Conservation (phyloP, 179 eudicot species). For the Beta lomatogona region DNA sequence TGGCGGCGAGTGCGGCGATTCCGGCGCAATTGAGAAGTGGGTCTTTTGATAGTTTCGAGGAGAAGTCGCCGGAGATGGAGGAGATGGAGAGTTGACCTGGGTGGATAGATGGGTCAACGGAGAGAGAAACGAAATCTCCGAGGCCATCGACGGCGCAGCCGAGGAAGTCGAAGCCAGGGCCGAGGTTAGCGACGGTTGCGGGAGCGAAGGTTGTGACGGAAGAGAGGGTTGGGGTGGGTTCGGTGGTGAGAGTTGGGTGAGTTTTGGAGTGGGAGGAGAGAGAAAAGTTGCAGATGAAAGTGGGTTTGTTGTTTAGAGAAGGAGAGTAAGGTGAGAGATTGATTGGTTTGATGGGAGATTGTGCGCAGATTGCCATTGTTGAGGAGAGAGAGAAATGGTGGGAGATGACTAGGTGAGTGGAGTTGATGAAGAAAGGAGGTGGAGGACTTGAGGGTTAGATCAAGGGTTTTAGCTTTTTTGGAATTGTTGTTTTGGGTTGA, state of each 20-base stretch:
- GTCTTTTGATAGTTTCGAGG: constrained; percentile 50
- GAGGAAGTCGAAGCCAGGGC: constrained; percentile 88
- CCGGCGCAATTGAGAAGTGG: constrained; percentile 84
- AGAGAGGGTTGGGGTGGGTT: constrained; percentile 66
- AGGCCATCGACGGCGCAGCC: constrained; percentile 88
- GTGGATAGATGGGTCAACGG: constrained; percentile 47
- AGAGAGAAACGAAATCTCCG: constrained; percentile 68
- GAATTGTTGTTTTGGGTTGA: too few species aligned
- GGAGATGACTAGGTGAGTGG: not conserved
- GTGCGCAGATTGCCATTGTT: constrained; percentile 32
- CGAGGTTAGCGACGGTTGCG: constrained; percentile 96
- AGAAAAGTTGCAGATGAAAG: constrained; percentile 41
- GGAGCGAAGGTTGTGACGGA: constrained; percentile 86
- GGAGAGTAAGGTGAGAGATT: constrained; percentile 18
- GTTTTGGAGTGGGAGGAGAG: constrained; percentile 32
- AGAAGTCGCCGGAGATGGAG: constrained; percentile 44
- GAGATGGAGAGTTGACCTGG: constrained; percentile 74
- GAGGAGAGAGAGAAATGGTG: not conserved
- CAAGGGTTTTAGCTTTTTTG: too few species aligned
- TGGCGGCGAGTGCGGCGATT: constrained; percentile 75
- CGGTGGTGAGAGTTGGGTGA: constrained; percentile 32
- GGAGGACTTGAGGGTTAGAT: not conserved
- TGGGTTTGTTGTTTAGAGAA: constrained; percentile 24
- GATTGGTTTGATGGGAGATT: constrained; percentile 34
- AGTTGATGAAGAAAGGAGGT: not conserved